phyloP scores from a whole-genome alignment of 164 flowering plant genomes.

The Chloranthus sessilifolius region DNA sequence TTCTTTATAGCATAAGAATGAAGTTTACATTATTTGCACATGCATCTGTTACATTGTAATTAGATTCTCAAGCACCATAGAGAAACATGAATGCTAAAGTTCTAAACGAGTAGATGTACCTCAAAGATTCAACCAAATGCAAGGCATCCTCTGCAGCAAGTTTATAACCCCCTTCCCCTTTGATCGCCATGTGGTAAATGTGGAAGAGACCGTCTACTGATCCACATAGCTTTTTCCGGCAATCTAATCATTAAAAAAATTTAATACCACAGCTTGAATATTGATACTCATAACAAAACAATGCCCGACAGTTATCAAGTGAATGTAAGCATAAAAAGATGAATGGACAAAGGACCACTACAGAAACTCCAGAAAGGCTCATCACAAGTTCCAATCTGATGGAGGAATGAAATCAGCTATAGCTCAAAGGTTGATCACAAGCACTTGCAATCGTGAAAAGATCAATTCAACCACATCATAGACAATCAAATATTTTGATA shows the following conservation, averaged over 20 bases:
- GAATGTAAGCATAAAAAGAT: background rate
- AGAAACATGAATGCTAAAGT: background rate
- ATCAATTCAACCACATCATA: too few species aligned
- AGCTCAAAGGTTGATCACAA: too few species aligned
- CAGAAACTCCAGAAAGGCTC: too few species aligned
- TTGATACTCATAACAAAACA: background rate
- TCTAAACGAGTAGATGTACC: constrained; percentile 37
- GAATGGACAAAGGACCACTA: background rate
- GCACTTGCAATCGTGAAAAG: too few species aligned
- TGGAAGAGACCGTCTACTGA: constrained; percentile 84
- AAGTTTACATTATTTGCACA: background rate
- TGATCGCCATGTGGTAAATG: constrained; percentile 66
- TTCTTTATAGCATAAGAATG: background rate
- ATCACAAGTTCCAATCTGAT: too few species aligned
- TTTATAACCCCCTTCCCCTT: constrained; percentile 69
- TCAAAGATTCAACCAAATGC: constrained; percentile 90
- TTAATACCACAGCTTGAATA: background rate
- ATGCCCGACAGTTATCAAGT: background rate
- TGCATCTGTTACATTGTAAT: background rate
- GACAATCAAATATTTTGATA: too few species aligned
- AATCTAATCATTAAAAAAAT: constrained; percentile 49
- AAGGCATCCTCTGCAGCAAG: constrained; percentile 86
- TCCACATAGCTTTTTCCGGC: constrained; percentile 85
- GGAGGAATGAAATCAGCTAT: too few species aligned
- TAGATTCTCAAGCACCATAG: background rate